phyloP scores from a whole-genome alignment of 2,329 filamentous ascomycete genomes.

The Colletotrichum noveboracense region DNA sequence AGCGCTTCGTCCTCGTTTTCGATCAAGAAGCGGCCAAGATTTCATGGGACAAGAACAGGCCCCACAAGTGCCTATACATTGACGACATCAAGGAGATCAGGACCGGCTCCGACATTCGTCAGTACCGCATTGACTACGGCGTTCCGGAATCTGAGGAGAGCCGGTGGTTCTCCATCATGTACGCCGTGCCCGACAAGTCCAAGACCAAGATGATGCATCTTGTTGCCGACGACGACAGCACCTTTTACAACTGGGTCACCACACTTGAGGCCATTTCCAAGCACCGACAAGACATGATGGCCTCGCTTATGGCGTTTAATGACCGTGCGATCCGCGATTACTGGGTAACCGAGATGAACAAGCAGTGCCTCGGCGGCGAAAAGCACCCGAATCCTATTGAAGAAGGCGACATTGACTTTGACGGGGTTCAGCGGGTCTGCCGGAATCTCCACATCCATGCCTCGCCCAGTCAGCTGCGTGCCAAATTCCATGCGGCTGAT shows the following conservation, averaged over 20 bases:
- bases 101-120: slow-evolving; percentile 80
- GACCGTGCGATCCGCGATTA: slow-evolving; percentile 82
- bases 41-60: slow-evolving; percentile 81
- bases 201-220: slow-evolving; percentile 90
- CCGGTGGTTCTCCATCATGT: slow-evolving; percentile 90
- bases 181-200: slow-evolving; percentile 77
- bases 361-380: slow-evolving; percentile 58
- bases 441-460: slow-evolving; percentile 92
- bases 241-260: slow-evolving; percentile 80
- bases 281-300: slow-evolving; percentile 89
- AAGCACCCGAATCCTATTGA: slow-evolving; percentile 53
- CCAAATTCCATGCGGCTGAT: slow-evolving; percentile 78
- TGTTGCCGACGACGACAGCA: slow-evolving; percentile 75
- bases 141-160: slow-evolving; percentile 70
- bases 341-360: slow-evolving; percentile 85
- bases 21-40: slow-evolving; percentile 87
- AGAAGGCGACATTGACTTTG: slow-evolving; percentile 76
- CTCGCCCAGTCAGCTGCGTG: slow-evolving; percentile 73
- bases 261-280: slow-evolving; percentile 85
- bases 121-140: slow-evolving; percentile 86
- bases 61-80: slow-evolving; percentile 87
- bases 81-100: slow-evolving; percentile 95
- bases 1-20: slow-evolving; percentile 73
- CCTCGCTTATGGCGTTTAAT: slow-evolving; percentile 84
- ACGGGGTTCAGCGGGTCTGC: slow-evolving; percentile 82